Conservation (phyloP, 371 early-diverging fungal species). For the Syncephalastrum sp. region DNA sequence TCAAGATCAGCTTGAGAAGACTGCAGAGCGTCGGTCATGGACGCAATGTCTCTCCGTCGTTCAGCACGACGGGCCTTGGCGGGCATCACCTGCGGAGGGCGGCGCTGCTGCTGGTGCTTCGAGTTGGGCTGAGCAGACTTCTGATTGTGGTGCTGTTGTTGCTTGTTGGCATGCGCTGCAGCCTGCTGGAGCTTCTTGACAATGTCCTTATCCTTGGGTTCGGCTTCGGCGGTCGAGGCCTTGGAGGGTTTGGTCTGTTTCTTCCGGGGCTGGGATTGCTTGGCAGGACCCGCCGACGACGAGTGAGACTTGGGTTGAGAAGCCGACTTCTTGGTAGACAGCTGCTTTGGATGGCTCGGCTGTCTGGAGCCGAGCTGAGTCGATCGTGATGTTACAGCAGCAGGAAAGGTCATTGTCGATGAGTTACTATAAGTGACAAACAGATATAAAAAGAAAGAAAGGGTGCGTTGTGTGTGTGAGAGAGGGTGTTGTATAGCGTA, state of each 20-base stretch:
- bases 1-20: constrained; percentile 9
- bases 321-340: constrained; percentile 3
- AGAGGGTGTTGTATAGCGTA: constrained; percentile 10
- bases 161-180: constrained; percentile 7
- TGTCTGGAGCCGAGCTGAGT: not conserved
- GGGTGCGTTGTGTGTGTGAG: not conserved
- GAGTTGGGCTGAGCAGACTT: constrained; percentile 2
- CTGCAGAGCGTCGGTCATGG: constrained; percentile 16
- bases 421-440: no score
- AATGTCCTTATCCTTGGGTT: constrained; percentile 4
- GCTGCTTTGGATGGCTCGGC: not conserved
- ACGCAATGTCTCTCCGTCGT: constrained; percentile 14
- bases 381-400: constrained; percentile 2
- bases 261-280: constrained; percentile 15
- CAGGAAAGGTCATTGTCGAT: no score
- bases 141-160: constrained; percentile 7
- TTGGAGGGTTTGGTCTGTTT: constrained; percentile 11
- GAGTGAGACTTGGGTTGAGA: constrained; percentile 9
- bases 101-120: constrained; percentile 4
- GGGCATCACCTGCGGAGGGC: constrained; percentile 7
- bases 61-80: constrained; percentile 19
- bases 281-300: constrained; percentile 21
- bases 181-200: not conserved
- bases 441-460: no score
- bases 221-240: constrained; percentile 2